phyloP scores from a whole-genome alignment of 2,329 filamentous ascomycete species.

The Fusarium continuum region DNA sequence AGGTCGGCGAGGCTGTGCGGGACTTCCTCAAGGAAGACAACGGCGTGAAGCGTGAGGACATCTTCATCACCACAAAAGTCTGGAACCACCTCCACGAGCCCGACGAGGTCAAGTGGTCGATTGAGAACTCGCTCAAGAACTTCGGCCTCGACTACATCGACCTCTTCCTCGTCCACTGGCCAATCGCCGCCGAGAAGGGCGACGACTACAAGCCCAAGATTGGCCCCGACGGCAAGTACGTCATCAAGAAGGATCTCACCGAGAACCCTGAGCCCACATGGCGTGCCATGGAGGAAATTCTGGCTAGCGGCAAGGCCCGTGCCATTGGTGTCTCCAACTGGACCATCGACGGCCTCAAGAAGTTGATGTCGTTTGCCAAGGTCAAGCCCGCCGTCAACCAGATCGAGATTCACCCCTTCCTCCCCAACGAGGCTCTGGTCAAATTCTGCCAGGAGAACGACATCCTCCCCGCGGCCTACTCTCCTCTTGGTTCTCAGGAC shows the following conservation, averaged over 20 bases:
- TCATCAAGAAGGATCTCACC: slow-evolving; percentile 57
- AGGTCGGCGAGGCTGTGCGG: slow-evolving; percentile 55
- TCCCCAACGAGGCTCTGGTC: slow-evolving; percentile 59
- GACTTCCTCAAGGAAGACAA: slow-evolving; percentile 45
- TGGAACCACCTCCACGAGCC: slow-evolving; percentile 66
- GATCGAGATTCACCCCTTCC: slow-evolving; percentile 50
- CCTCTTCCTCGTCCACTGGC: slow-evolving; percentile 62
- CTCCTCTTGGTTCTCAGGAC: slow-evolving; percentile 68
- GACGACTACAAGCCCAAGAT: slow-evolving; percentile 55
- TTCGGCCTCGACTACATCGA: slow-evolving; percentile 63
- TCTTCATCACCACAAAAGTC: slow-evolving; percentile 67
- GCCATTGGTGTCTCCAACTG: slow-evolving; percentile 64
- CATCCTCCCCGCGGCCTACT: slow-evolving; percentile 64
- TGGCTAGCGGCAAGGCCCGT: slow-evolving; percentile 51
- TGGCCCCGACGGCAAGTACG: slow-evolving; percentile 57
- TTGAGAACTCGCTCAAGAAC: slow-evolving; percentile 59
- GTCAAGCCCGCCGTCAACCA: slow-evolving; percentile 62
- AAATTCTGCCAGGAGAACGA: slow-evolving; percentile 62
- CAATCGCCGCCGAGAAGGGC: slow-evolving; percentile 55
- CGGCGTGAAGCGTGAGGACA: slow-evolving; percentile 47
- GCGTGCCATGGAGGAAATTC: slow-evolving; percentile 64
- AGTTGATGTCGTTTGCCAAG: slow-evolving; percentile 48
- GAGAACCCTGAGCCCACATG: slow-evolving; percentile 56
- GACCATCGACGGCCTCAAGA: slow-evolving; percentile 52
- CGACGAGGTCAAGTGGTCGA: slow-evolving; percentile 58